A percentile compares a stretch with the other conserved stretches of the same genome.
Evolutionary conservation across 805 yeast genomes (phyloP).

Genomic region (Sugiyamaella boreocaroliniensis): DNA sequence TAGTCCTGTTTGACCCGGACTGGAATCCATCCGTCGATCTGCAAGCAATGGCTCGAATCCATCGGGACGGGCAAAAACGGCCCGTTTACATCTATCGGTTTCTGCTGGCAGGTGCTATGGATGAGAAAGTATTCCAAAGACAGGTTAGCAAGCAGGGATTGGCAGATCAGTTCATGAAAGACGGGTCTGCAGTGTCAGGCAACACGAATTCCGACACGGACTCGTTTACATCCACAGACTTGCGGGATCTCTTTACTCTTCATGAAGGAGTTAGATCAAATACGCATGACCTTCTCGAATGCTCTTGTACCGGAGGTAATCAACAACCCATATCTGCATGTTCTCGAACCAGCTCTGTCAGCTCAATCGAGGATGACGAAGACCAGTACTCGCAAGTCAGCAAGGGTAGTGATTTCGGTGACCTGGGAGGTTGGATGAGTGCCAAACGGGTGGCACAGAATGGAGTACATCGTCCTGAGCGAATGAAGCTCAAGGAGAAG

Average conservation of each 20-base stretch:
- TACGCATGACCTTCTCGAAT: constrained; percentile 34
- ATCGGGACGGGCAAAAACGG: constrained; percentile 82
- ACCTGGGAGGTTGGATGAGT: constrained; percentile 42
- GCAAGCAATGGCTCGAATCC: constrained; percentile 94
- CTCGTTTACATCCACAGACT: constrained; percentile 60
- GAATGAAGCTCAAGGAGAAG: constrained; percentile 39
- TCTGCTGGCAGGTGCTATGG: constrained; percentile 82
- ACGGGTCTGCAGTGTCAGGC: constrained; percentile 10
- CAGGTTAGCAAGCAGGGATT: constrained; percentile 78
- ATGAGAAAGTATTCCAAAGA: constrained; percentile 89
- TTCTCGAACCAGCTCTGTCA: neutral
- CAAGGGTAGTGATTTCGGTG: constrained; percentile 1
- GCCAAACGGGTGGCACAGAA: constrained; percentile 43
- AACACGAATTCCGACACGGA: constrained; percentile 32
- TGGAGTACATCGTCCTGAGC: constrained; percentile 17
- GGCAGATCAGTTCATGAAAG: constrained; percentile 61
- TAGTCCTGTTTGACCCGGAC: constrained; percentile 83
- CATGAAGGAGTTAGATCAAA: constrained; percentile 23
- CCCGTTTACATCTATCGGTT: constrained; percentile 79
- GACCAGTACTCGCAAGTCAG: neutral
- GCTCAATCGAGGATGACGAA: neutral
- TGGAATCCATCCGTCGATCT: constrained; percentile 94
- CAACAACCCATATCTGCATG: constrained; percentile 33
- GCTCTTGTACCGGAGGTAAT: constrained; percentile 43
- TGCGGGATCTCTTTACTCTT: constrained; percentile 69